Percentiles rank a stretch among this genome's conserved stretches.
Evolutionary conservation across 352 stramenopile genomes (phyloP).

Genomic region (Phytophthora macrochlamydospora): DNA sequence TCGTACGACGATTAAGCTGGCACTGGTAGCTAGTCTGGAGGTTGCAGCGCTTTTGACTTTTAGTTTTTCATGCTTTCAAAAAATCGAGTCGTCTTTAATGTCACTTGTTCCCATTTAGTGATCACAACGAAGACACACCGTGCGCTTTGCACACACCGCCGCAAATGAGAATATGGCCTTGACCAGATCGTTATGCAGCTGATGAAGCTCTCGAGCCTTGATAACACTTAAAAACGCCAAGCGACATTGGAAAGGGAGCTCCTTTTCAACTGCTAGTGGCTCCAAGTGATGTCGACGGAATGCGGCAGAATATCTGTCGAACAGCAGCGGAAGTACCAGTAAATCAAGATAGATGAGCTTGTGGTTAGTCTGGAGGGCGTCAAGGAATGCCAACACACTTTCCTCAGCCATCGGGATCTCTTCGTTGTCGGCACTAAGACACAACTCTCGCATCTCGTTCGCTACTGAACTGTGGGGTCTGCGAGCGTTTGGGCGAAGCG

Average conservation of each 20-base stretch:
- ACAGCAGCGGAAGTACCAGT: slow-evolving; percentile 19
- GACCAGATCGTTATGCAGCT: slow-evolving; percentile 28
- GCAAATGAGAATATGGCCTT: slow-evolving; percentile 31
- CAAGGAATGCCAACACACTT: slow-evolving; percentile 23
- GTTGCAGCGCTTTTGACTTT: neutral
- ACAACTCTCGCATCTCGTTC: slow-evolving; percentile 29
- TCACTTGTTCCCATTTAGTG: slow-evolving; percentile 11
- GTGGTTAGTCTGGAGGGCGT: slow-evolving; percentile 30
- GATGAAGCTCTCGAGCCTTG: slow-evolving; percentile 14
- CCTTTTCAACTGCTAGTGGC: slow-evolving; percentile 32
- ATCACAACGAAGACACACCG: slow-evolving; percentile 30
- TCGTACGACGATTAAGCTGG: slow-evolving; percentile 3
- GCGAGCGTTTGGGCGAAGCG: slow-evolving; percentile 27
- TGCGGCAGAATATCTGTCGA: slow-evolving; percentile 25
- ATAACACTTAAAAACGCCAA: slow-evolving; percentile 36
- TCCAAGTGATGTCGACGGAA: slow-evolving; percentile 28
- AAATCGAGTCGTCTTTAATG: neutral
- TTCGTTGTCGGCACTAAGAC: slow-evolving; percentile 31
- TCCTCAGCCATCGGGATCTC: slow-evolving; percentile 26
- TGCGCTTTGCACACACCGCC: slow-evolving; percentile 28
- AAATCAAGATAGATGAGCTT: slow-evolving; percentile 35
- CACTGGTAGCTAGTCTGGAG: neutral
- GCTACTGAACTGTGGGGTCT: slow-evolving; percentile 18
- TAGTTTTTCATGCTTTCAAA: neutral
- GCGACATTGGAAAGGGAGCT: slow-evolving; percentile 23